Percentiles rank a stretch among this genome's conserved stretches.
These are phyloP conservation scores for Nothophaeocryptopus gaeumannii DNA, from an alignment of 2,329 filamentous ascomycete genomes.

Conservation along the genomic window DNA sequence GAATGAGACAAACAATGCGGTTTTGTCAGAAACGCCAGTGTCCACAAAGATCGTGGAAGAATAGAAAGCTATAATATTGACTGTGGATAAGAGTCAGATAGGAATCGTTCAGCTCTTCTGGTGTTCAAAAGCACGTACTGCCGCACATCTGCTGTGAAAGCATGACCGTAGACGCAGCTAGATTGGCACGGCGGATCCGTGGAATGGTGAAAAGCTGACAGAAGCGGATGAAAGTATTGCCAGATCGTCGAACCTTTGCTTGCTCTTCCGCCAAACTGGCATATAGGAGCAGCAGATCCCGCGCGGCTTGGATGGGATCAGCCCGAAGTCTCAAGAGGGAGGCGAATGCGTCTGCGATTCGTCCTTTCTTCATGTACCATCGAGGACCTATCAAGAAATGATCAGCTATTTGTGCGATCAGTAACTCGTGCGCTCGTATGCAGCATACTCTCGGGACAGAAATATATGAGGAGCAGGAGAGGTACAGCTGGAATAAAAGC, in stretches of 20 bases:
- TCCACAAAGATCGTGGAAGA: conserved; percentile 31
- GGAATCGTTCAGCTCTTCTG: conserved; percentile 11
- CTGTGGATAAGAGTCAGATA: conserved; percentile 22
- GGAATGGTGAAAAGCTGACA: conserved; percentile 23
- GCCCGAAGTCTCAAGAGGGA: neutral
- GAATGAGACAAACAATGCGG: conserved; percentile 53
- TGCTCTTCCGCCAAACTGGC: neutral
- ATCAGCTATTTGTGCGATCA: no score
- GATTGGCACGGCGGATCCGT: conserved; percentile 21
- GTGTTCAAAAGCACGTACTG: conserved; percentile 25
- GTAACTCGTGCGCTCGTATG: no score
- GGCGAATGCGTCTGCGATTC: neutral
- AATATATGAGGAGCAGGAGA: neutral
- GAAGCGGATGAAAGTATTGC: neutral
- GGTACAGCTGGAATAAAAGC: neutral
- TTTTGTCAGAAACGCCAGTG: conserved; percentile 39
- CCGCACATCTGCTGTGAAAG: conserved; percentile 18
- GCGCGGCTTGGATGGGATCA: neutral
- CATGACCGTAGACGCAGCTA: conserved; percentile 19
- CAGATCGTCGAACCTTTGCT: neutral
- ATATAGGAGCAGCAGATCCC: neutral
- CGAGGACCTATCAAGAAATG: no score
- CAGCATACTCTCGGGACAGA: neutral
- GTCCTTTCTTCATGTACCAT: neutral
- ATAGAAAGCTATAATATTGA: conserved; percentile 37